Base-by-base conservation (phyloP, 73 alveolate genomes). In the Paramecium bursaria region DNA sequence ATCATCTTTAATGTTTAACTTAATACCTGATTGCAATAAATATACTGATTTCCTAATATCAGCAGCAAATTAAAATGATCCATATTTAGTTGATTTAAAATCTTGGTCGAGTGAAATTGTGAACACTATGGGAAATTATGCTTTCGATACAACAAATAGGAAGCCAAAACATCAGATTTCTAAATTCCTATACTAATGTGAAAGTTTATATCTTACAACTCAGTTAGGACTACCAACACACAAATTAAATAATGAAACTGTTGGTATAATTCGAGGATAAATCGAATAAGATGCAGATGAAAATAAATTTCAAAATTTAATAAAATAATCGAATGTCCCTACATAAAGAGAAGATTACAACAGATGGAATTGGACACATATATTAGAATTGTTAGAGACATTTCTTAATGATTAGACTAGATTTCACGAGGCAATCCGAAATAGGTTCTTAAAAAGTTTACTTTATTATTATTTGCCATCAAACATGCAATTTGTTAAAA, bases 31-130 rank as follows among this genome's bases (percentile, higher is more conserved):
- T 67, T 77, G 88, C 29, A 54, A 57, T 9, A 77, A 77, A 33
- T 77, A 77, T 50, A 77, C 88, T 3, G 88, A 77, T 77, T 77
- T 77, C 61, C 27, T 77, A 21, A 77, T 77, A 35, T 53, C 88
- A 14, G 88, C 88, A 19, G 88, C 88, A 4, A 77, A 77, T 39
- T 17, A 77, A 52, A 52, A 67, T 31, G 75, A 77, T 35, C 82
- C 75, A 19, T 54, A 48, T 27, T 30, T 77, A 15, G 29, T 44
- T 3, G 88, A 77, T 25, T 35, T 77, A 17, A 77, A 77, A 48
- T 57, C 88, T 10, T 77, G 88, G 82, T 77, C 88, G 1, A 48
- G 77, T 52, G 75, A 77, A 52, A 77, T 77, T 31, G 82, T 77
- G 4, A 77, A 67, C 53, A 53, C 55, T 4, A 77, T 77, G 88